phyloP scores from a whole-genome alignment of 192 early-diverging fungal genomes.

The Linnemannia exigua region DNA sequence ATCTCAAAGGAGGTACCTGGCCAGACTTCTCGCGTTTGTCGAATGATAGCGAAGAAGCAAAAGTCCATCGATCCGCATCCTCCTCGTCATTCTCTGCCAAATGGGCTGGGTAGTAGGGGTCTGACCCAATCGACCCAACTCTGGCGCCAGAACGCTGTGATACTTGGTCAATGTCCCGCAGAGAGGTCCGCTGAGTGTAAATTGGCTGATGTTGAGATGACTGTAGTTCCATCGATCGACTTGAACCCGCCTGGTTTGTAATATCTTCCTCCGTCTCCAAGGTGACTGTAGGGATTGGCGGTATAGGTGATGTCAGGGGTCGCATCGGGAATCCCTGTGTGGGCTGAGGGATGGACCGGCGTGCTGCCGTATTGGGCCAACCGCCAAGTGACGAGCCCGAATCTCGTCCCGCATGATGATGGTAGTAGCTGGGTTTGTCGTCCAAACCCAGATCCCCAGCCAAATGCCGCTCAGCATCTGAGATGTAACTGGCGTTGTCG shows the following conservation, averaged over 20 bases:
- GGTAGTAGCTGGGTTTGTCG: conserved; percentile 33
- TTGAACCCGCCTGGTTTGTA: conserved; percentile 1
- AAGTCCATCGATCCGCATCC: conserved; percentile 59
- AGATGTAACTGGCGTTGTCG: conserved; percentile 19
- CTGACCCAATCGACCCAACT: conserved; percentile 37
- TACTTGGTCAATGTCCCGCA: background rate
- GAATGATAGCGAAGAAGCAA: conserved; percentile 56
- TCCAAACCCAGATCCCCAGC: conserved; percentile 22
- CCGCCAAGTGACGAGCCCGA: conserved; percentile 32
- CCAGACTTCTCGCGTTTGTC: conserved; percentile 47
- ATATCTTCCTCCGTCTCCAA: background rate
- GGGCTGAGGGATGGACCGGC: conserved; percentile 11
- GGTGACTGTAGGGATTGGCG: background rate
- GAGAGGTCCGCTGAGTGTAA: background rate
- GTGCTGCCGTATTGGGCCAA: conserved; percentile 5
- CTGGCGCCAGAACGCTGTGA: conserved; percentile 10
- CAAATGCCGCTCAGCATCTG: conserved; percentile 27
- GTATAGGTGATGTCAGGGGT: conserved; percentile 2
- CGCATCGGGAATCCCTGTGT: conserved; percentile 16
- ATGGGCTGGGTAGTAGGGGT: conserved; percentile 48
- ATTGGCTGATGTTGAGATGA: background rate
- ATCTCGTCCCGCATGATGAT: conserved; percentile 17
- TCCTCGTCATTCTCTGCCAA: conserved; percentile 58
- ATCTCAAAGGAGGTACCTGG: conserved; percentile 32
- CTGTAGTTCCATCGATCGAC: conserved; percentile 8